Evolutionary conservation across 768 basidiomycete genomes (phyloP).

Genomic region (Piloderma croceum): DNA sequence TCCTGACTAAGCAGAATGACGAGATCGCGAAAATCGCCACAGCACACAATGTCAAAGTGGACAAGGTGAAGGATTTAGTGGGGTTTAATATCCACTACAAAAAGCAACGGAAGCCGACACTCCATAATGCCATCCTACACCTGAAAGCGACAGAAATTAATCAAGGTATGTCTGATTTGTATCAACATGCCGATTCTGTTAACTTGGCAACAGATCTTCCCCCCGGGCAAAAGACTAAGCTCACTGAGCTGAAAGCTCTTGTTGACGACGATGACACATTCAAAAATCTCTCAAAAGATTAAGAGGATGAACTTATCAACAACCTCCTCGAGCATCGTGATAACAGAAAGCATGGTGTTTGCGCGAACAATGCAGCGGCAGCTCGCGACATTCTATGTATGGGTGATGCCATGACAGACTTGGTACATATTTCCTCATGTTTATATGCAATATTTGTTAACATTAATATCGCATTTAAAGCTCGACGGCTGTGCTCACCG

Average conservation of each 20-base stretch:
- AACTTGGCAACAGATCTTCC: slow-evolving; percentile 2
- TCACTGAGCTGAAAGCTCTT: not conserved
- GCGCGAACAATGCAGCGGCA: slow-evolving; percentile 3
- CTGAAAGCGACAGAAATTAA: too few relatives aligned
- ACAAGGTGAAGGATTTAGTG: not conserved
- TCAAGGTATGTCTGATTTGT: too few relatives aligned
- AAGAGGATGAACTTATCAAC: not conserved
- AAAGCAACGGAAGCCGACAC: too few relatives aligned
- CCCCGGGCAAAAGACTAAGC: not conserved
- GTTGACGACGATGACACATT: not conserved
- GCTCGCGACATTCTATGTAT: not conserved
- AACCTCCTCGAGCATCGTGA: slow-evolving; percentile 3
- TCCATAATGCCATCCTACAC: too few relatives aligned
- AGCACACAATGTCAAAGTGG: not conserved
- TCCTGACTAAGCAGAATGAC: not conserved
- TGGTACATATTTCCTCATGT: slow-evolving; percentile 2
- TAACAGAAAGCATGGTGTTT: not conserved
- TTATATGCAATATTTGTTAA: too few relatives aligned
- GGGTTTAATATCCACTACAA: not conserved
- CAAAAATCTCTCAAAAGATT: not conserved
- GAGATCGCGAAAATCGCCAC: not conserved
- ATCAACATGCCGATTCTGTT: too few relatives aligned
- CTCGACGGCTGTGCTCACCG: not conserved
- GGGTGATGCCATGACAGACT: not conserved
- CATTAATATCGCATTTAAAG: not conserved